Conservation (phyloP, 192 early-diverging fungal species). For the Haplosporangium gracile region DNA sequence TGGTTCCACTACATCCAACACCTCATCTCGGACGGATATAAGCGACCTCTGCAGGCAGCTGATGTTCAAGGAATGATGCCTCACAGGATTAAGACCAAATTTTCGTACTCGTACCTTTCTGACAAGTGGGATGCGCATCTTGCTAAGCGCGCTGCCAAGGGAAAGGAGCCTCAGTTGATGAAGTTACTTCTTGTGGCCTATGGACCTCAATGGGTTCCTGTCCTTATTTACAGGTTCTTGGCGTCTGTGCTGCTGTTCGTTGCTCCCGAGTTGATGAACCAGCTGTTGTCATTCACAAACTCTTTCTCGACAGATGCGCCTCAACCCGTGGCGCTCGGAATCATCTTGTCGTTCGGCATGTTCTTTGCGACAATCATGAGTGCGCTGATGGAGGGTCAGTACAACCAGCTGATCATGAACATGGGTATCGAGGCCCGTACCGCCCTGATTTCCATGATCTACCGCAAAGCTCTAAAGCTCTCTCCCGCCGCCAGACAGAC, state of each 20-base stretch:
- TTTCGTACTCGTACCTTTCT: neutral
- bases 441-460: conserved; percentile 46
- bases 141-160: conserved; percentile 10
- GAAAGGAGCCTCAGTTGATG: conserved; percentile 21
- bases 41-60: conserved; percentile 8
- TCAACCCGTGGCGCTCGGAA: conserved; percentile 11
- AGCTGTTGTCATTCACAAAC: conserved; percentile 13
- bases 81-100: neutral
- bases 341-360: conserved; percentile 33
- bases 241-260: conserved; percentile 17
- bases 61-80: conserved; percentile 37
- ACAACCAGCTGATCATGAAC: neutral
- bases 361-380: conserved; percentile 20
- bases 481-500: conserved; percentile 25
- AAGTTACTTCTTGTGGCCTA: conserved; percentile 9
- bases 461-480: conserved; percentile 45
- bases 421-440: neutral
- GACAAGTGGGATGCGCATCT: conserved; percentile 24
- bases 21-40: conserved; percentile 31
- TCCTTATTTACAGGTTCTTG: neutral
- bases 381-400: neutral
- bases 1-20: conserved; percentile 29
- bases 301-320: neutral
- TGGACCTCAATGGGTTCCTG: conserved; percentile 9
- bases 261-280: conserved; percentile 12